Base-by-base conservation (phyloP, 257 asterid genomes). In the Solanum neorickii region DNA sequence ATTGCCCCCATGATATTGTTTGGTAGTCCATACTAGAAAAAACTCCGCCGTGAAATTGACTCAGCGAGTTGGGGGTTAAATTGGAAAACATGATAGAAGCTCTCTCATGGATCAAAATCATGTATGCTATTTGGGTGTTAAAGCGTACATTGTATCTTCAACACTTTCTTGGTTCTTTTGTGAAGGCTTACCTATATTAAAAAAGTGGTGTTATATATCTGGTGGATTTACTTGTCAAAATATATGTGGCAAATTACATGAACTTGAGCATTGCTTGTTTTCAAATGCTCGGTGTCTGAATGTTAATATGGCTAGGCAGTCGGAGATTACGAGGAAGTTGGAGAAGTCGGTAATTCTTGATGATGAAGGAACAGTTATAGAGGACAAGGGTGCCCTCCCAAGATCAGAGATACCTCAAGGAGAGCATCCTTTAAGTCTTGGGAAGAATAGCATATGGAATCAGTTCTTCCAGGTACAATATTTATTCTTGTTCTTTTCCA, bases 391-490 rank as follows among this genome's bases (percentile, higher is more conserved):
- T 74, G 92, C 91, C 83, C 98, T 96, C 89, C 95, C 98, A 87
- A 94, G 98, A 89, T 95, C 98, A 87, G 98, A 94, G 90, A 93
- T 95, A 77, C 86, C 91, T 89, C 98, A 96, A 16, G 98, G 93
- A 83, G 99, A 96, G 89, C 99, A 96, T 91, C 99, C 99, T 87
- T 91, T 96, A 84, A 94, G 98, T 89, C 98, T 95, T 83, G 98
- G 98, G 88, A 93, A 95, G 90, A 93, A 94, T 69, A 96, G 99
- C 92, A 84, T 96, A 88, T 96, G 99, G 99, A 95, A 96, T 91
- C 96, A 94, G 86, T 96, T 94, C 91, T 96, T 96, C 89, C 96
- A 96, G 99, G 98, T 95, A 91, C 87, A 42, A 16, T 31, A 21
- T 52, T 77, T 27, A 12, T 80, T 73, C 73, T 80, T 47, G 62